Evolutionary conservation across 805 yeast genomes (phyloP).

Genomic region (Priceomyces haplophilus): DNA sequence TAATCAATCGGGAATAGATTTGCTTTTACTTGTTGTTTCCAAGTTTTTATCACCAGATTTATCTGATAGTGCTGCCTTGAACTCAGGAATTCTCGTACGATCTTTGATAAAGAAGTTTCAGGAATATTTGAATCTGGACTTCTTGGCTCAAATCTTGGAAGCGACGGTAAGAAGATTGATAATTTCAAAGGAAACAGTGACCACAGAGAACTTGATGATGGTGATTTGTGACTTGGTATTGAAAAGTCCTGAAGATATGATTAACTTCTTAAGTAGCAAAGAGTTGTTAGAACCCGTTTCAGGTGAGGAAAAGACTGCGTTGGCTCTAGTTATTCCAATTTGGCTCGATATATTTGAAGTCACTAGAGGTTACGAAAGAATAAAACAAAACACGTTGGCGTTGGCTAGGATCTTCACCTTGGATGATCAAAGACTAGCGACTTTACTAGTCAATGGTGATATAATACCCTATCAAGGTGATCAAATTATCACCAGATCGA

Average conservation of each 20-base stretch:
- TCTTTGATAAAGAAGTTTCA: conserved; percentile 55
- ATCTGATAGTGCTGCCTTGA: conserved; percentile 78
- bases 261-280: conserved; percentile 52
- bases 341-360: conserved; percentile 85
- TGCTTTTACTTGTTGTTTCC: conserved; percentile 61
- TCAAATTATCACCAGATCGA: conserved; percentile 80
- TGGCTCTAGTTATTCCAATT: conserved; percentile 60
- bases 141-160: conserved; percentile 56
- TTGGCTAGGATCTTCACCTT: conserved; percentile 62
- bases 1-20: conserved; percentile 46
- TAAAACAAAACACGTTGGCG: conserved; percentile 66
- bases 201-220: conserved; percentile 72
- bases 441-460: conserved; percentile 72
- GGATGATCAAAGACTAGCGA: conserved; percentile 50
- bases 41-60: conserved; percentile 68
- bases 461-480: conserved; percentile 58
- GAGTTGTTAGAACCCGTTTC: conserved; percentile 22
- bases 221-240: conserved; percentile 73
- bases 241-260: conserved; percentile 58
- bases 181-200: conserved; percentile 63
- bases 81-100: conserved; percentile 65
- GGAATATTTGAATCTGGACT: conserved; percentile 33
- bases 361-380: conserved; percentile 72
- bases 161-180: conserved; percentile 71
- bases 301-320: conserved; percentile 33